Evolutionary conservation across 805 yeast genomes (phyloP).

Genomic region (Saccharomyces kudriavzevii): DNA sequence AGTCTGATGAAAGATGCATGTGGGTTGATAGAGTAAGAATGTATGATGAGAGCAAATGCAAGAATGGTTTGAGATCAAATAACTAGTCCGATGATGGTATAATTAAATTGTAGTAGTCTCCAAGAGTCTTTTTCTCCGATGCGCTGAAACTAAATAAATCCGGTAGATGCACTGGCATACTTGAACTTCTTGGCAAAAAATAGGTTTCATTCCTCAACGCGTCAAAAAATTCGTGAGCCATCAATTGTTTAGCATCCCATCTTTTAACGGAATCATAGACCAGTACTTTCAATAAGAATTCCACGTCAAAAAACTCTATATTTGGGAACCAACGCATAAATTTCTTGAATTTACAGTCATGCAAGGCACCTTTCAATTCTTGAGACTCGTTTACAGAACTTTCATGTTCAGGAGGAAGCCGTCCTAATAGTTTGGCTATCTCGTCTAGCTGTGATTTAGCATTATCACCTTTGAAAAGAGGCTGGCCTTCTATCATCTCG

Average conservation of each 20-base stretch:
- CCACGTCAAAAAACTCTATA: not conserved
- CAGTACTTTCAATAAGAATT: not conserved
- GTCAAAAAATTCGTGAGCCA: not conserved
- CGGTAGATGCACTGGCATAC: not conserved
- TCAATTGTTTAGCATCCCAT: not conserved
- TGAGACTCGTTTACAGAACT: not conserved
- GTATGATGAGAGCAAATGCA: not conserved
- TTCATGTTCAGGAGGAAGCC: slow-evolving; percentile 35
- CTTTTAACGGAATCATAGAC: not conserved
- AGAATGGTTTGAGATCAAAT: not conserved
- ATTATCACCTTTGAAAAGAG: slow-evolving; percentile 87
- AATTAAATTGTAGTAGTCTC: slow-evolving; percentile 13
- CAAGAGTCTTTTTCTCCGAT: slow-evolving; percentile 49
- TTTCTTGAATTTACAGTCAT: not conserved
- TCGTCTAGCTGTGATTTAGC: slow-evolving; percentile 80
- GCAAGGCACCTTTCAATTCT: not conserved
- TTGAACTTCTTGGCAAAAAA: not conserved
- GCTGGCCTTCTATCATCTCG: slow-evolving; percentile 81
- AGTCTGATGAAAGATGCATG: not conserved
- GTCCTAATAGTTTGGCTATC: slow-evolving; percentile 78
- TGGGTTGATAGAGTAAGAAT: not conserved
- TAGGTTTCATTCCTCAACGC: not conserved
- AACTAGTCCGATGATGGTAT: not conserved
- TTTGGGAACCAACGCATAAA: not conserved
- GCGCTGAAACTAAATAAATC: slow-evolving; percentile 62